These are phyloP conservation scores for Cunninghamia lanceolata DNA, from an alignment of 75 land plant genomes.

Conservation along the genomic window DNA sequence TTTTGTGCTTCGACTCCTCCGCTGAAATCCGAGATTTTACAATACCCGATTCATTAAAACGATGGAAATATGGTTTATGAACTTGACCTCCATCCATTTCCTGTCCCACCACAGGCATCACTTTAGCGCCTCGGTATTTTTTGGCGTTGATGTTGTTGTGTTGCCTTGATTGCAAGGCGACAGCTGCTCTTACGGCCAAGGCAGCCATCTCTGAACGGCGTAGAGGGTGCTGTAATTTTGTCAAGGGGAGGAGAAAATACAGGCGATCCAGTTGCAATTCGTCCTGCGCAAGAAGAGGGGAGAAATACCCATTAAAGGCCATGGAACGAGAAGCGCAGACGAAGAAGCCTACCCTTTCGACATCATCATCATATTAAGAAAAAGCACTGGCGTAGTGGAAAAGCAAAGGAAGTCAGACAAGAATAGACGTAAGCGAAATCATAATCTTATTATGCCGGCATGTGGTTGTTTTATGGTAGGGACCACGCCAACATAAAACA, in stretches of 20 bases:
- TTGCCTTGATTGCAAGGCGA: conserved; percentile 18
- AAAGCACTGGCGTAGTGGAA: too few species aligned
- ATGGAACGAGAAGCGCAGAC: conserved; percentile 47
- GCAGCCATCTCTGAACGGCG: conserved; percentile 51
- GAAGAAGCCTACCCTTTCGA: conserved; percentile 21
- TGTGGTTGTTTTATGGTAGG: too few species aligned
- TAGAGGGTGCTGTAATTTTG: conserved; percentile 22
- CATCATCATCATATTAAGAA: too few species aligned
- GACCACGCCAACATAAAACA: too few species aligned
- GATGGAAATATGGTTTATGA: too few species aligned
- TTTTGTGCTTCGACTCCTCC: too few species aligned
- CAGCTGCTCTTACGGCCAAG: conserved; percentile 50
- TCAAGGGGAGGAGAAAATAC: conserved; percentile 47
- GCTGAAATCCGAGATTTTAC: too few species aligned
- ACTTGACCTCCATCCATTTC: neutral
- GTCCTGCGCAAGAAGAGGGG: conserved; percentile 25
- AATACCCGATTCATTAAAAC: too few species aligned
- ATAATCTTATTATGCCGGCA: too few species aligned
- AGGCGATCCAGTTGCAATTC: conserved; percentile 42
- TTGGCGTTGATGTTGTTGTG: neutral
- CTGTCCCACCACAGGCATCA: neutral
- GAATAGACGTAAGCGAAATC: too few species aligned
- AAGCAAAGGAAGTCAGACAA: too few species aligned
- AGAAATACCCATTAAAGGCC: conserved; percentile 33
- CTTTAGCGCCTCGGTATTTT: neutral